phyloP scores from a whole-genome alignment of 768 basidiomycete species.

The Fomitopsis pulvina region DNA sequence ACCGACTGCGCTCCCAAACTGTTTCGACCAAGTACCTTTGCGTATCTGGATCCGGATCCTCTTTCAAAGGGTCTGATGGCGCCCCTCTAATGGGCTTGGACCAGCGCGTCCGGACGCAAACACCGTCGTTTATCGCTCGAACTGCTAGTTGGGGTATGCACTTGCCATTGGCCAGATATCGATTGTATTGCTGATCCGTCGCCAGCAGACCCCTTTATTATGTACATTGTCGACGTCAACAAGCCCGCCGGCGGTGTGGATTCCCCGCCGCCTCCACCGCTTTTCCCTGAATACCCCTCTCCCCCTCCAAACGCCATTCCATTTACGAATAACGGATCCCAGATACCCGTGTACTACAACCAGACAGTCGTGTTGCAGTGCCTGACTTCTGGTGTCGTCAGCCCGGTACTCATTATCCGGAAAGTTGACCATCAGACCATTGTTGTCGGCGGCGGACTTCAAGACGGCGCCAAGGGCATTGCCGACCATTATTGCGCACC shows the following conservation, averaged over 20 bases:
- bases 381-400: conserved; percentile 87
- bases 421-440: conserved; percentile 89
- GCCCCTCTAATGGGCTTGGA: conserved; percentile 77
- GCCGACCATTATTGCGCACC: conserved; percentile 77
- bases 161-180: conserved; percentile 3
- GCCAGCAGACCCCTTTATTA: conserved; percentile 77
- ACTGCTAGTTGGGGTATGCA: conserved; percentile 83
- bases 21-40: conserved; percentile 95
- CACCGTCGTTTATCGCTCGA: conserved; percentile 83
- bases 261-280: conserved; percentile 72
- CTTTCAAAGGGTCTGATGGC: conserved; percentile 92
- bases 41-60: conserved; percentile 88
- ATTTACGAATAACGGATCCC: conserved; percentile 75
- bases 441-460: conserved; percentile 85
- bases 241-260: conserved; percentile 75
- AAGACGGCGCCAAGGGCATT: conserved; percentile 81
- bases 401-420: conserved; percentile 89
- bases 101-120: conserved; percentile 60
- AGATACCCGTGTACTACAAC: conserved; percentile 93
- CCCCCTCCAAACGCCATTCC: conserved; percentile 88
- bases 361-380: conserved; percentile 94
- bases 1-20: conserved; percentile 91
- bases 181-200: conserved; percentile 13
- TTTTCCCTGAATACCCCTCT: conserved; percentile 84
- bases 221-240: conserved; percentile 95